Evolutionary conservation across 495 filamentous ascomycete genomes (phyloP).

Genomic region (Podospora comata): DNA sequence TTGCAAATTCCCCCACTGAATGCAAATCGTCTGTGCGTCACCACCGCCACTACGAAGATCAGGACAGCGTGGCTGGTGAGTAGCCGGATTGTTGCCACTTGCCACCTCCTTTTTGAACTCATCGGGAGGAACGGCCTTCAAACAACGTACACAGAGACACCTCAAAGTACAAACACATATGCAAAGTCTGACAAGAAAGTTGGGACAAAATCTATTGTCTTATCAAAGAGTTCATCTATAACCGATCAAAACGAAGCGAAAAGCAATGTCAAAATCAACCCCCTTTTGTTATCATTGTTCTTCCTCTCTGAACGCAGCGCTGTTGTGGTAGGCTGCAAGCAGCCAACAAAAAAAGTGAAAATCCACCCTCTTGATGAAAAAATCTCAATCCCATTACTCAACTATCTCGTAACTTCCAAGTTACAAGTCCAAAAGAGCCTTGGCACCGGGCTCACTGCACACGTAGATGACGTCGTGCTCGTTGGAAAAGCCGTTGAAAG

Average conservation of each 20-base stretch:
- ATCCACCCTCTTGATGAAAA: neutral
- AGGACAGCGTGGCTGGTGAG: neutral
- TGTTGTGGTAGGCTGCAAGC: too few species aligned
- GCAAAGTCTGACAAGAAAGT: neutral
- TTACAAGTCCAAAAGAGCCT: conserved; percentile 59
- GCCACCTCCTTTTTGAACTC: neutral
- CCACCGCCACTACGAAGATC: neutral
- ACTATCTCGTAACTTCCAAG: neutral
- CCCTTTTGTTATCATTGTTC: neutral
- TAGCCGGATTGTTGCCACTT: neutral
- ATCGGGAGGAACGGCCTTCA: neutral
- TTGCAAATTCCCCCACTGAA: neutral
- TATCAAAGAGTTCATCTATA: neutral
- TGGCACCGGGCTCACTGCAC: conserved; percentile 84
- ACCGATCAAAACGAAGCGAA: conserved; percentile 2
- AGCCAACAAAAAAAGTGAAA: neutral
- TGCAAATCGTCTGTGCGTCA: conserved; percentile 1
- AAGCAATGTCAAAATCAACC: conserved; percentile 1
- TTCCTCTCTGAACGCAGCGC: neutral
- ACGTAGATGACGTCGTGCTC: conserved; percentile 90
- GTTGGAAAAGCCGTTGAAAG: conserved; percentile 97
- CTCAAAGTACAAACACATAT: neutral
- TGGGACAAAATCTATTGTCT: neutral
- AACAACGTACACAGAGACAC: neutral
- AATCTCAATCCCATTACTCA: neutral